Percentiles rank a stretch among this genome's conserved stretches.
Evolutionary conservation across 2,329 filamentous ascomycete genomes (phyloP).

Genomic region (Atkinsonella texensis): DNA sequence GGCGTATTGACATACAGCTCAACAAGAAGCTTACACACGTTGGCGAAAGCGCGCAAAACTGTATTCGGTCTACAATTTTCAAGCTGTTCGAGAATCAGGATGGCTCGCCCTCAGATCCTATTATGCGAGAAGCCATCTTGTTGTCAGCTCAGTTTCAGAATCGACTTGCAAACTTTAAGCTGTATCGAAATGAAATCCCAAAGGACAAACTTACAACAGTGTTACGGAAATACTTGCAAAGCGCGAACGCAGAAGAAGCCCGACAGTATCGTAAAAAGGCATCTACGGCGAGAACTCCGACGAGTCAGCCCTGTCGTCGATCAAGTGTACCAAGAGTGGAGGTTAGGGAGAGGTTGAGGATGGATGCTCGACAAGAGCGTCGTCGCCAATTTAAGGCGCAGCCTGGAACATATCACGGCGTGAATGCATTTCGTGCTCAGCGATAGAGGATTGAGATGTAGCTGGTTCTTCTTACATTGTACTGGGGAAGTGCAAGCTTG

Average conservation of each 20-base stretch:
- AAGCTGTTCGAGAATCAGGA: conserved; percentile 8
- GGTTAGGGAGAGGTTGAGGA: not conserved
- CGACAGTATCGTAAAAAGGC: not conserved
- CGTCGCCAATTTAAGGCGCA: conserved; percentile 5
- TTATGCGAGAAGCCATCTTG: conserved; percentile 18
- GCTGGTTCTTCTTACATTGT: not conserved
- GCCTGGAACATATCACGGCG: conserved; percentile 12
- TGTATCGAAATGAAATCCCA: not conserved
- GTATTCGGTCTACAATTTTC: conserved; percentile 10
- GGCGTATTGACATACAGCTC: conserved; percentile 17
- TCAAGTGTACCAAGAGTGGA: not conserved
- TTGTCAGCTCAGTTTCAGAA: conserved; percentile 15
- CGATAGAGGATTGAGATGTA: not conserved
- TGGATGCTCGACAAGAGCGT: conserved; percentile 2
- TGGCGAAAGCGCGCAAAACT: conserved; percentile 4
- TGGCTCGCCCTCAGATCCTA: conserved; percentile 13
- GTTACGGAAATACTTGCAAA: not conserved
- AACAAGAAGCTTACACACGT: conserved; percentile 3
- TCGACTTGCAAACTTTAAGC: conserved; percentile 11
- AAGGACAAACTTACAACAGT: not conserved
- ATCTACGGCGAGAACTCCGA: not conserved
- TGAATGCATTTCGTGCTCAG: conserved; percentile 16
- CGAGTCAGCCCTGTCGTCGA: not conserved
- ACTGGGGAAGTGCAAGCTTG: not conserved
- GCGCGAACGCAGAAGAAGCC: not conserved